Evolutionary conservation across 371 early-diverging fungal genomes (phyloP), one percentile per base, ranked within the genome.

Genomic region (Batrachochytrium dendrobatidis): DNA sequence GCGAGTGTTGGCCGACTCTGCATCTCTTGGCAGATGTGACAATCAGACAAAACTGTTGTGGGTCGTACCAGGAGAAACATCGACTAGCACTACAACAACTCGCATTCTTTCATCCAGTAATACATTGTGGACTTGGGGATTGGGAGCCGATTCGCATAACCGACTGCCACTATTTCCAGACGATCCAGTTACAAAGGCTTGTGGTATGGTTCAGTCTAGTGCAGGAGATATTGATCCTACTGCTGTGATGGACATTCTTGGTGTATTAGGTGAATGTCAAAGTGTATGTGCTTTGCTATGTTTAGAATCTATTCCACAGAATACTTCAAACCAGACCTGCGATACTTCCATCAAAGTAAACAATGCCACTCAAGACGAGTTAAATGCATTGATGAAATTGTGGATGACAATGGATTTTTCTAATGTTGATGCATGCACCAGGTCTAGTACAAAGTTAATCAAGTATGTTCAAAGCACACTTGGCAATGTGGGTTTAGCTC

Each of bases 1-100:
- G 39, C 39, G 39, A n/a, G 39, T 39, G 39, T n/a, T 39, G 39
- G 39, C 15, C 39, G n/a, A n/a, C 39, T n/a, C n/a, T n/a, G n/a
- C n/a, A n/a, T 12, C 15, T 12, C 39, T 39, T 12, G 39, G 39
- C 39, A 12, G 39, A n/a, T n/a, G 39, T 39, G 39, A 39, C 39
- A 12, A 39, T 15, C 15, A 39, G 15, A n/a, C 39, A n/a, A n/a
- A 39, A n/a, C 12, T 12, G 39, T 39, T 39, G 15, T 39, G 39
- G 39, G 12, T 39, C n/a, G 39, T 39, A n/a, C 39, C 39, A n/a
- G 39, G 39, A 12, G 39, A 39, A n/a, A n/a, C 15, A 12, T 12
- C n/a, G 39, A 39, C 15, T n/a, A n/a, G n/a, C 15, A 39, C 15
- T n/a, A 39, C n/a, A n/a, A n/a, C n/a, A n/a, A n/a, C n/a, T 12